Conservation (phyloP, 345 rosid genomes). For the Erysimum cheiranthoides region DNA sequence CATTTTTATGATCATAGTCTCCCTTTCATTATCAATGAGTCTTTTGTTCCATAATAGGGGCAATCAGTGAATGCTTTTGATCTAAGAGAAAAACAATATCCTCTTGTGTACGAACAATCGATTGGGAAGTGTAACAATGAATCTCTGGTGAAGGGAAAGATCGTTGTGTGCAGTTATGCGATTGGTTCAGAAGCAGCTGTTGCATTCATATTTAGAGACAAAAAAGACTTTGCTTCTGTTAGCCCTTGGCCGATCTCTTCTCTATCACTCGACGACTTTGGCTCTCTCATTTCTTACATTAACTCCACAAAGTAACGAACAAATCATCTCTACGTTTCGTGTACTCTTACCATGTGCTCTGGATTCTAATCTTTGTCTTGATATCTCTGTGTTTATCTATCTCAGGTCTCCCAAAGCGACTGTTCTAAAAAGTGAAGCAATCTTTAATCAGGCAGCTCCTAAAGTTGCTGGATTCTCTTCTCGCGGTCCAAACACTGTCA, state of each 20-base stretch:
- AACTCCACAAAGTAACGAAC: slow-evolving; percentile 46
- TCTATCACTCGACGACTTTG: not conserved
- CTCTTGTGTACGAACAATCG: slow-evolving; percentile 37
- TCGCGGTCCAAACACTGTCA: slow-evolving; percentile 44
- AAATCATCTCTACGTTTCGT: slow-evolving; percentile 2
- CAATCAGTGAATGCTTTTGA: slow-evolving; percentile 46
- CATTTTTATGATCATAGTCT: not conserved
- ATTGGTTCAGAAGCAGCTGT: not conserved
- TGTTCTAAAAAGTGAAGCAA: slow-evolving; percentile 35
- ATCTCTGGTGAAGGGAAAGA: slow-evolving; percentile 40
- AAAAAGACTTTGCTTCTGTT: not conserved
- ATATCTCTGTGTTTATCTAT: not conserved
- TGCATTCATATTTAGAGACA: slow-evolving; percentile 23
- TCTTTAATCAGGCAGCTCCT: slow-evolving; percentile 40
- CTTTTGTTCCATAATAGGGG: slow-evolving; percentile 42
- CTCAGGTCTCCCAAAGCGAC: slow-evolving; percentile 34
- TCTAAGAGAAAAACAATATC: slow-evolving; percentile 38
- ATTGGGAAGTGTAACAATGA: not conserved
- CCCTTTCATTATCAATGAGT: not conserved
- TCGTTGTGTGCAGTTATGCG: slow-evolving; percentile 16
- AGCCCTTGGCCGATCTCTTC: slow-evolving; percentile 30
- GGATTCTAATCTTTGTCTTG: not conserved
- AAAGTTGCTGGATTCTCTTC: slow-evolving; percentile 43
- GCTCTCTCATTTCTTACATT: slow-evolving; percentile 36
- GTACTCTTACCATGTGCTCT: not conserved